Conservation (phyloP, 2,329 filamentous ascomycete genomes). For the Simplicillium aogashimaense region DNA sequence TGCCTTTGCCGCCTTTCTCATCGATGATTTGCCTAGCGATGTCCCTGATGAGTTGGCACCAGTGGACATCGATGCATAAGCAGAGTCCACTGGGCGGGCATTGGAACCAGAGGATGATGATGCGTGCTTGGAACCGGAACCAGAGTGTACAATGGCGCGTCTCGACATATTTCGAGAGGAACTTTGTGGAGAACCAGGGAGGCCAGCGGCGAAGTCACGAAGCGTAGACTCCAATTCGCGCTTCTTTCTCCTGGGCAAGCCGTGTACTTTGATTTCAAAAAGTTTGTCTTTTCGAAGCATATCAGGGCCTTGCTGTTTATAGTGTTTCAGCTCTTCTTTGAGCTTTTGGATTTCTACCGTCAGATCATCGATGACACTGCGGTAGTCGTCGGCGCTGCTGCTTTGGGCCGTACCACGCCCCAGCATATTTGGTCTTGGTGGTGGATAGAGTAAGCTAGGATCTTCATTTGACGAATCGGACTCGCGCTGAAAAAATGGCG, state of each 20-base stretch:
- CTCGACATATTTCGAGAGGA: slow-evolving; percentile 31
- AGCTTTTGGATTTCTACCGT: slow-evolving; percentile 76
- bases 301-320: slow-evolving; percentile 56
- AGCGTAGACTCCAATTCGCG: slow-evolving; percentile 66
- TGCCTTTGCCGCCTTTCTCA: slow-evolving; percentile 25
- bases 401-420: slow-evolving; percentile 26
- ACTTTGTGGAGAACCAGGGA: slow-evolving; percentile 39
- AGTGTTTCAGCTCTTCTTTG: slow-evolving; percentile 62
- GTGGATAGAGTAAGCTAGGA: slow-evolving; percentile 13
- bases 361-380: slow-evolving; percentile 79
- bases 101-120: slow-evolving; percentile 44
- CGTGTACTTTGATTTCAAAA: slow-evolving; percentile 75
- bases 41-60: slow-evolving; percentile 34
- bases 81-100: slow-evolving; percentile 46
- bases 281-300: slow-evolving; percentile 65
- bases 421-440: no score
- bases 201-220: slow-evolving; percentile 56
- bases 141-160: slow-evolving; percentile 29
- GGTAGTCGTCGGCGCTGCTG: slow-evolving; percentile 64
- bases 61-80: slow-evolving; percentile 58
- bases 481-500: slow-evolving; percentile 45
- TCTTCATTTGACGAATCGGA: slow-evolving; percentile 42
- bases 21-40: slow-evolving; percentile 25
- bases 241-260: slow-evolving; percentile 61
- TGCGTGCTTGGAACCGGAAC: slow-evolving; percentile 39